Evolutionary conservation across 306 rosid species (phyloP).

Genomic region (Cicer judaicum): DNA sequence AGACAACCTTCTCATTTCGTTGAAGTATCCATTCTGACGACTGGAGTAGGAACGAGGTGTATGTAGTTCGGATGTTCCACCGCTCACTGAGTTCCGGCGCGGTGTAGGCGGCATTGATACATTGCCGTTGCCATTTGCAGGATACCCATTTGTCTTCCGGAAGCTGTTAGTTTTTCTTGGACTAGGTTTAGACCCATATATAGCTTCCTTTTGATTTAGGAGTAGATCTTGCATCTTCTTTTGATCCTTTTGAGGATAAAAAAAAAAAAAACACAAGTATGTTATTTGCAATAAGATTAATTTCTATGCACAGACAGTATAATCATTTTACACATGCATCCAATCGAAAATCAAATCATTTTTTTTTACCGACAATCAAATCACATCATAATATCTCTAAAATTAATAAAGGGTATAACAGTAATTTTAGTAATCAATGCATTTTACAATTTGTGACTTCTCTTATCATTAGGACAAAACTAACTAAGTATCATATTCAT

Average conservation of each 20-base stretch:
- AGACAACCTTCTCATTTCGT: conserved; percentile 83
- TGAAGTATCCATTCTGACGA: conserved; percentile 90
- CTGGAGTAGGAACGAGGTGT: conserved; percentile 92
- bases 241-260: conserved; percentile 69
- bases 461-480: background rate
- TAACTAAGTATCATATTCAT: conserved; percentile 15
- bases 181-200: conserved; percentile 91
- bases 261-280: background rate
- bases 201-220: conserved; percentile 88
- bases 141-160: conserved; percentile 75
- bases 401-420: background rate
- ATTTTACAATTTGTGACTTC: background rate
- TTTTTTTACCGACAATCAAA: too few species aligned
- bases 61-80: conserved; percentile 73
- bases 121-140: conserved; percentile 79
- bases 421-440: background rate
- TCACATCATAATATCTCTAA: too few species aligned
- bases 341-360: too few species aligned
- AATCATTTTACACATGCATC: too few species aligned
- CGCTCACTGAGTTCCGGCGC: conserved; percentile 80
- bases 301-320: too few species aligned
- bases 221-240: conserved; percentile 96
- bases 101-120: conserved; percentile 90
- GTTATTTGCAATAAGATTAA: background rate
- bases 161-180: conserved; percentile 87